Base-by-base conservation (phyloP, 1,284 basidiomycete species). In the Trichosporon sp. region DNA sequence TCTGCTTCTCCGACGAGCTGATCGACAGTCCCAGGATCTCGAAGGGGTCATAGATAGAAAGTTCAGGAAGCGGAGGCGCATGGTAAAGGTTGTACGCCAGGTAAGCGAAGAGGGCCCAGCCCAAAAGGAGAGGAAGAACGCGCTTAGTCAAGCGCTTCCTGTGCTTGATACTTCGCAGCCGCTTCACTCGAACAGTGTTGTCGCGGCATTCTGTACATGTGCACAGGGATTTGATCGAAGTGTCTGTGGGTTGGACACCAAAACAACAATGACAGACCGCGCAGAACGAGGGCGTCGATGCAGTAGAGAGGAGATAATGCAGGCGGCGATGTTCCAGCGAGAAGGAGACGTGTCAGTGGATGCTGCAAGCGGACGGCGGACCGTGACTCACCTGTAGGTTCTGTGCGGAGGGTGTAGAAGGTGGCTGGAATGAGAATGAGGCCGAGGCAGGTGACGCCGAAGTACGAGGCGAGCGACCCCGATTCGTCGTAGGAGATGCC, bases 31-130 rank as follows among this genome's bases (percentile, higher is more conserved):
- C 95, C 35, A 99, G 88, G 78, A 99, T 96, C 78, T 94, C 90
- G 78, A 96, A 99, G 0, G 97, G 97, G 82, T 99, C 90, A 83
- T 98, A 99, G 4, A 95, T 84, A 74, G 89, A 90, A 83, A 86
- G 90, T 61, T 91, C 90, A 54, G 79, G 74, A 54, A 75, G 86
- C 75, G 76, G 87, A 85, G 74, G 89, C 85, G 74, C 78, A 10
- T 87, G 87, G n/a, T 88, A 86, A 67, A 90, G 89, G 79, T 88
- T 88, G 83, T 91, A 90, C 7, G 86, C 88, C 66, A 96, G 85
- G 79, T 88, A 90, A 11, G 85, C 90, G 69, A 95, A 89, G 2
- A 89, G 74, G 2, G 87, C 85, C 95, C 95, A 98, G 68, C 94
- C 94, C 16, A 87, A 81, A 35, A 89, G 73, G 12, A 96, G 85